Conservation (phyloP, 257 asterid species). For the Solanum chiquidenum region DNA sequence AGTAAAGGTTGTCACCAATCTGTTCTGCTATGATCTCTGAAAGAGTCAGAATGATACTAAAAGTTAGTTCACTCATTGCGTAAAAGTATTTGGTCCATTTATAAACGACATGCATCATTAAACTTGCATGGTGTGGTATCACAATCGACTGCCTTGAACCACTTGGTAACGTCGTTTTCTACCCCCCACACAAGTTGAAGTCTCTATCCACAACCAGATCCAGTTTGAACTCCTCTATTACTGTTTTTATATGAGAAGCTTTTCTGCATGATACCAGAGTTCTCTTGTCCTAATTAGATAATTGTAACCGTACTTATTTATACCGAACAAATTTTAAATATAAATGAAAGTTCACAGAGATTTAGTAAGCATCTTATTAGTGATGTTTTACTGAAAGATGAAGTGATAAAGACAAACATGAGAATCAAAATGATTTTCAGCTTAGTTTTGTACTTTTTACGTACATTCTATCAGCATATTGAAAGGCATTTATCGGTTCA, state of each 20-base stretch:
- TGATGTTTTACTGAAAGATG: background rate
- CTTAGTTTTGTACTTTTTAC: background rate
- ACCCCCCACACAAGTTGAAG: background rate
- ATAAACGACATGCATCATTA: background rate
- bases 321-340: background rate
- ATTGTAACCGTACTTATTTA: background rate
- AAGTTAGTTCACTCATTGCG: background rate
- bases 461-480: background rate
- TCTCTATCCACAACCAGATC: background rate
- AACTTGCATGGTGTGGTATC: background rate
- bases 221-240: background rate
- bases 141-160: background rate
- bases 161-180: background rate
- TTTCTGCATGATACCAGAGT: background rate
- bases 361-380: background rate
- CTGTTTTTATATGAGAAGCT: background rate
- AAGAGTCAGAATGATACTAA: background rate
- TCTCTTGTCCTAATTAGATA: background rate
- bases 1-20: background rate
- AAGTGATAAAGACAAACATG: background rate
- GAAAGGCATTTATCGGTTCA: background rate
- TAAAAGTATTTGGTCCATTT: background rate
- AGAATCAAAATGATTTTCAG: background rate
- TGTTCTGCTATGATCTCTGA: background rate
- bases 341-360: background rate